Evolutionary conservation across 441 rosid genomes (phyloP).

Genomic region (Hura crepitans): DNA sequence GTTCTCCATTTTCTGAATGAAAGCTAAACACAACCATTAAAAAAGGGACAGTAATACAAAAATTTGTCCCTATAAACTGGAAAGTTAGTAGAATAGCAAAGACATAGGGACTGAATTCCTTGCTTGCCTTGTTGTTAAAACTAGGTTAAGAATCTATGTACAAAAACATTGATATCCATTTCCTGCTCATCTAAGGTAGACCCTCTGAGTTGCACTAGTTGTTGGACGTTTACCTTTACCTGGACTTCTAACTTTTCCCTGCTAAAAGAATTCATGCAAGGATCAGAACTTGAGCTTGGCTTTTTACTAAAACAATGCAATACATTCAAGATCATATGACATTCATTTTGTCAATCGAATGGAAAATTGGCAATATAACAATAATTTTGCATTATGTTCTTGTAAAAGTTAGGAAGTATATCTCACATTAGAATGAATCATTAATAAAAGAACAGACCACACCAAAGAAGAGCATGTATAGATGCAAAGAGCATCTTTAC

Average conservation of each 20-base stretch:
- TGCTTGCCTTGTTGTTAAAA: slow-evolving; percentile 4
- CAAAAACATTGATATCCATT: slow-evolving; percentile 2
- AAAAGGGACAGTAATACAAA: neutral
- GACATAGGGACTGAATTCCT: neutral
- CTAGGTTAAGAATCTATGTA: slow-evolving; percentile 23
- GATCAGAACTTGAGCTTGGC: slow-evolving; percentile 5
- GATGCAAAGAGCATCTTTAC: neutral
- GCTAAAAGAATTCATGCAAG: slow-evolving; percentile 11
- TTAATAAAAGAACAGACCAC: neutral
- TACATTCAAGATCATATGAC: too few relatives aligned
- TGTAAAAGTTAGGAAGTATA: neutral
- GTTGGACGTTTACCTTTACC: slow-evolving; percentile 14
- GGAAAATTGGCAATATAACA: neutral
- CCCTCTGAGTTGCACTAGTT: slow-evolving; percentile 7
- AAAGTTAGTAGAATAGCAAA: neutral
- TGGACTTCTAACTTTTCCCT: slow-evolving; percentile 29
- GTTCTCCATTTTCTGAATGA: neutral
- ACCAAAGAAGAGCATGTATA: too few relatives aligned
- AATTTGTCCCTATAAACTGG: slow-evolving; percentile 13
- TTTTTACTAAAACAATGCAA: neutral
- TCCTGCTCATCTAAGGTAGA: slow-evolving; percentile 26
- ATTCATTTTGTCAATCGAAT: too few relatives aligned
- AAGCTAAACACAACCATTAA: neutral
- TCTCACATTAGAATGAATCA: neutral
- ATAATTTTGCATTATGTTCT: neutral